Evolutionary conservation across 768 basidiomycete species (phyloP), one percentile per base, ranked within the genome.

Genomic region (Suillus weaverae): DNA sequence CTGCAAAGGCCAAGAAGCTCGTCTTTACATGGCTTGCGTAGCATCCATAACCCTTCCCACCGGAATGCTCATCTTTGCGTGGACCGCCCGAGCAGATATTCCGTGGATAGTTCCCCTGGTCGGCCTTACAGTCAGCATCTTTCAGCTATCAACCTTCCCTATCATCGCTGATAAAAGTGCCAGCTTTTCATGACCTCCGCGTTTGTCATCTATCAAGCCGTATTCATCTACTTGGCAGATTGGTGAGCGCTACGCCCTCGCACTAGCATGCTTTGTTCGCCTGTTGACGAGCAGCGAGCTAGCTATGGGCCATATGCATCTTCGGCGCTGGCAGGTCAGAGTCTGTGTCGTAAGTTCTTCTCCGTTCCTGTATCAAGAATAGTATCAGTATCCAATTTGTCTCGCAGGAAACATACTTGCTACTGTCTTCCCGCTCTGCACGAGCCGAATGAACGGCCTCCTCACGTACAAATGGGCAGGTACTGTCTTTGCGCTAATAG

Each of bases 21-120:
- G 89, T 14, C 76, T 91, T 30, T 88, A 83, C 65, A 74, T 78
- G 26, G 81, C 87, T 13, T 88, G 88, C 68, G 72, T 81, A 39
- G 86, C 85, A 0, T 83, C 81, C 0, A 50, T 89, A 48, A 69
- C 86, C 14, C 78, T 88, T 54, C 88, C 89, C 0, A 66, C 74
- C 0, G 84, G 83, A n/a, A 87, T 89, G 83, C 84, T 91, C 74
- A 85, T 91, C 35, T 93, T 87, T 68, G 89, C 87, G 0, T 91
- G 89, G 86, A 86, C 87, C 4, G 84, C 86, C 14, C 84, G 79
- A 65, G 63, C 81, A 0, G 69, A 67, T 16, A 79, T 91, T 3
- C 83, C 81, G 62, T 92, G 91, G 90, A 84, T 89, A 44, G 85
- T 62, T 14, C 75, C 74, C 26, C 57, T 74, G 11, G 61, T 67